These are phyloP conservation scores for Colletotrichum sp. DNA, from an alignment of 2,329 filamentous ascomycete genomes.

Conservation along the genomic window DNA sequence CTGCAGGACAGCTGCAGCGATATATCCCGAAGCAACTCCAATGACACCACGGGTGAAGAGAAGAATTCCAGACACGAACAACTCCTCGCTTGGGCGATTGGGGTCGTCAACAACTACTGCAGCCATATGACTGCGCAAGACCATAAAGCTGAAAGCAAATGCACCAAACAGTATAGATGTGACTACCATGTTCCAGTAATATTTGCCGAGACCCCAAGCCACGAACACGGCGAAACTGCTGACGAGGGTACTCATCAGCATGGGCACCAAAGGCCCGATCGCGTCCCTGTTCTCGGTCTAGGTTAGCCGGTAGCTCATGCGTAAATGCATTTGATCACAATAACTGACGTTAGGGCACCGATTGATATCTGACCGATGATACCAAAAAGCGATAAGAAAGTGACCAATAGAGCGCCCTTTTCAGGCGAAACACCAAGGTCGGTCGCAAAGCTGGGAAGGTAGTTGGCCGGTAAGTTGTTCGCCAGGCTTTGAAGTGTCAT, in stretches of 20 bases:
- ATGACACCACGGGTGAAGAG: background rate
- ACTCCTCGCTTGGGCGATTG: background rate
- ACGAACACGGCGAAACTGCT: background rate
- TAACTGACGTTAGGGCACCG: background rate
- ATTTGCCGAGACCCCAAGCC: background rate
- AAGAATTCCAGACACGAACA: background rate
- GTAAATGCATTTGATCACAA: rapidly evolving
- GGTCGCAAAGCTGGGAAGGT: background rate
- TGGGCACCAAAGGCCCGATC: background rate
- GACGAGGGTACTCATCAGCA: background rate
- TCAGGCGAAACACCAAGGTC: background rate
- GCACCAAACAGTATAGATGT: background rate
- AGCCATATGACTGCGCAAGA: background rate
- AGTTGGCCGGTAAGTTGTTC: background rate
- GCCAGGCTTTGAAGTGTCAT: background rate
- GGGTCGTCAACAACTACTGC: background rate
- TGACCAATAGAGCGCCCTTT: background rate
- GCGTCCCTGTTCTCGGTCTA: background rate
- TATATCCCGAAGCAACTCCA: background rate
- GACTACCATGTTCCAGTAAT: slow-evolving; percentile 3
- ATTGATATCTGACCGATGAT: background rate
- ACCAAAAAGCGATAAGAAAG: background rate
- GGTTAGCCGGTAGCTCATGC: background rate
- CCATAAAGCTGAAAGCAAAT: slow-evolving; percentile 8
- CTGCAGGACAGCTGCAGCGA: background rate